These are phyloP conservation scores for Aspergillus bertholletiae DNA, from an alignment of 495 filamentous ascomycete species.

Conservation along the genomic window DNA sequence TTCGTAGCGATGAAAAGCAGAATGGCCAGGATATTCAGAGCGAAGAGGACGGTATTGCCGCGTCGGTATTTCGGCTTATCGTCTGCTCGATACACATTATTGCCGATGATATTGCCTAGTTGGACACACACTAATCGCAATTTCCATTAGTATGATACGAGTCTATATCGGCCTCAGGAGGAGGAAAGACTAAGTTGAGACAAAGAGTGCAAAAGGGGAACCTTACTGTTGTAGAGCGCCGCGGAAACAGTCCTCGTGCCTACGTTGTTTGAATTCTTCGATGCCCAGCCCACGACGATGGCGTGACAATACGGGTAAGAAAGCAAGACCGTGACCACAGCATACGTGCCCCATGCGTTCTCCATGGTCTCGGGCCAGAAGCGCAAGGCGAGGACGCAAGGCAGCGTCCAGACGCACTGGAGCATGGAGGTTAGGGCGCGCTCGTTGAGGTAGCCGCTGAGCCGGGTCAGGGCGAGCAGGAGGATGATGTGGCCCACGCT, in stretches of 20 bases:
- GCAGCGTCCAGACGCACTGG: conserved; percentile 51
- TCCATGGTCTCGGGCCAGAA: conserved; percentile 33
- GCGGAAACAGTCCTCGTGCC: conserved; percentile 59
- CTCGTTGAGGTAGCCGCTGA: conserved; percentile 42
- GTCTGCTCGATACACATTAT: conserved; percentile 53
- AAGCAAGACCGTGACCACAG: conserved; percentile 44
- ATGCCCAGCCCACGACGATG: conserved; percentile 61
- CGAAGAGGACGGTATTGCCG: conserved; percentile 48
- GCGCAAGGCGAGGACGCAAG: conserved; percentile 47
- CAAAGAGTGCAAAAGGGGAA: background rate
- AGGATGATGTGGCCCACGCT: conserved; percentile 34
- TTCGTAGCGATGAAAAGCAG: conserved; percentile 28
- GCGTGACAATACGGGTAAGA: conserved; percentile 58
- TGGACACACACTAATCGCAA: conserved; percentile 47
- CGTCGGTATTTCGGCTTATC: conserved; percentile 49
- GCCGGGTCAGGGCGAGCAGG: conserved; percentile 33
- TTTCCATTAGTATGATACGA: background rate
- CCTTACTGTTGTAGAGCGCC: conserved; percentile 48
- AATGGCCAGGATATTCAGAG: conserved; percentile 40
- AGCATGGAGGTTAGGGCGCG: conserved; percentile 44
- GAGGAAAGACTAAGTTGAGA: background rate
- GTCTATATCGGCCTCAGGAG: background rate
- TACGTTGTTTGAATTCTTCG: conserved; percentile 58
- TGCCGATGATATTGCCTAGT: conserved; percentile 45
- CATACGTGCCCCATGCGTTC: conserved; percentile 49